Base-by-base conservation (phyloP, 768 basidiomycete genomes). In the Leccinum disarticulatum region DNA sequence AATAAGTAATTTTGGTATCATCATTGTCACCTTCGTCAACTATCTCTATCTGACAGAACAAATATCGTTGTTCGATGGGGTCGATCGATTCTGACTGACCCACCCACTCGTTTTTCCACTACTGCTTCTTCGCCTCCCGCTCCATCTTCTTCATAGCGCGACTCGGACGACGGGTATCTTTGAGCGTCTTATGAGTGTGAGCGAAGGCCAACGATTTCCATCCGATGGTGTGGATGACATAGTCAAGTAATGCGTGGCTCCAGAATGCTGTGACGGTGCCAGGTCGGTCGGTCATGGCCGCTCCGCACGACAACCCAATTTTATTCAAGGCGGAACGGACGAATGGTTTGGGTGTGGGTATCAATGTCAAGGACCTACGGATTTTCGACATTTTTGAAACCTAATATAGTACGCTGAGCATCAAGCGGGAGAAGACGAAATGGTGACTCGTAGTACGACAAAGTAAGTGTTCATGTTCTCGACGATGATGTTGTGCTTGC, bases 331-430 rank as follows among this genome's bases (percentile, higher is more conserved):
- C 89, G 5, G 91, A 81, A 33, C 83, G 81, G 46, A 98, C 97
- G 68, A 86, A 98, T 0, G 80, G 73, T 30, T 77, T 77, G 3
- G 96, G 87, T 1, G 82, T 85, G 2, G 97, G 97, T 25, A 91
- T 83, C 58, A 92, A 70, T 27, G 81, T 66, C 22, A 85, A 86
- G 2, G 93, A 61, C 61, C 80, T 84, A 59, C 92, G 86, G 68
- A 98, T 95, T 74, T 95, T 97, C 47, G 93, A 94, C 76, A 99
- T 88, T 68, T 93, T 91, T 14, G 95, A 95, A 9, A 91, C 89
- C 93, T 95, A 65, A 36, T 11, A 53, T 48, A n/a, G 10, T 25
- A 15, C 49, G 27, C 33, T 50, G 41, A 56, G 49, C 3, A 58
- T 15, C 14, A 5, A 38, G 14, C 0, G 25, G 5, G 2, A 28